Evolutionary conservation across 495 filamentous ascomycete genomes (phyloP), one percentile per base, ranked within the genome.

Genomic region (Thermochaetoides thermophila): DNA sequence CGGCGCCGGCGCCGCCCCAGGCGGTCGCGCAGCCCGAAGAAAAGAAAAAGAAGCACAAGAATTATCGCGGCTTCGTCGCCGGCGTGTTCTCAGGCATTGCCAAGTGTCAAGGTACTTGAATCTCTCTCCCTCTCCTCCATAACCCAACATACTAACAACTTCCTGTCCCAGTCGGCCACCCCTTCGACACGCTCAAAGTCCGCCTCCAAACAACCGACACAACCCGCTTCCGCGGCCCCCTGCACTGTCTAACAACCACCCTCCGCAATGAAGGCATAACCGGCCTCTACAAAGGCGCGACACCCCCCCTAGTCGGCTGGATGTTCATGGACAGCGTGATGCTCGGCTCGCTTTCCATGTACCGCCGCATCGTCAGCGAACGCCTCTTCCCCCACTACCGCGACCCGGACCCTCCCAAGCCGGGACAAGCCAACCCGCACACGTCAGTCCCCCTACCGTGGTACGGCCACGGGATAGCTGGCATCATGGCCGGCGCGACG

Each of bases 321-420:
- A 93, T 94, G 83, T 78, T 87, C 52, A 95, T 96, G 87, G 87
- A 96, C 56, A 80, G 73, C 38, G 60, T 94, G 27, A 93, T 95
- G 89, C 71, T 97, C 22, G 89, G 89, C 14, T 86, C 80, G 12
- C 64, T 97, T 34, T 87, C 80, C 19, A 68, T 89, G 32, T 95
- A 97, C 59, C 81, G 84, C 11, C 77, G 77, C 13, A 43, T 93
- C 17, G 61, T 97, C 1, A 73, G 76, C 29, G 73, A 83, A 40
- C 68, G 84, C 43, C 60, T 94, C 35, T 95, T 89, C 60, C 71
- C 72, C 26, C 64, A 61, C 17, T 65, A 71, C 0, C 21, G 11
- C 6, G 21, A 24, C 21, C n/a, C n/a, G n/a, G n/a, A n/a, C n/a
- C n/a, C n/a, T n/a, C n/a, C n/a, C n/a, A n/a, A n/a, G n/a, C n/a